Base-by-base conservation (phyloP, 441 rosid species). In the Jatropha podagrica region DNA sequence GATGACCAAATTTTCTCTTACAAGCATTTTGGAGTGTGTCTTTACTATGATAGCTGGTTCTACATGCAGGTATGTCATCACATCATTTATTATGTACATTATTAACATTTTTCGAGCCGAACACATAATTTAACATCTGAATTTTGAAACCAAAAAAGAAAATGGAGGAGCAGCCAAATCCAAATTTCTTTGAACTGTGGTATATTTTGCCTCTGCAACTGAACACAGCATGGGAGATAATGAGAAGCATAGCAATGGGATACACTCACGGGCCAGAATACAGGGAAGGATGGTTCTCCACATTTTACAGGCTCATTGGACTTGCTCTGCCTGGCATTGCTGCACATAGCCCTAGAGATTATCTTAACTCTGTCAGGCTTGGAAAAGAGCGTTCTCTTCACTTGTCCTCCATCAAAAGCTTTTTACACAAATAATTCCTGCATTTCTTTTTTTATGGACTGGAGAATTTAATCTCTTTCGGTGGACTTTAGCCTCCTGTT, bases 351-450 rank as follows among this genome's bases (percentile, higher is more conserved):
- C 63, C 38, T 26, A 11, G 14, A 26, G 38, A 59, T 26, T 59
- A 58, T 26, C 38, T 59, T 4, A 26, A 59, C 14, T 59, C 63
- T 9, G 14, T 59, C 37, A 59, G 63, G 83, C 91, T 92, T 70
- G 90, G 92, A 82, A 86, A 78, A 63, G 77, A 60, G 52, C 49
- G 15, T 48, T 0, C 15, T 48, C 14, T 15, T 48, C 52, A 48
- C 15, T 3, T 48, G 3, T 48, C 52, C 52, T 48, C 1, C 14
- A 48, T 48, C 52, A 48, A 48, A 48, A 48, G 14, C 52, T 48
- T 48, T 15, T 48, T 48, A 48, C 52, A 48, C 52, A 48, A 48
- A 48, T 12, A 48, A 48, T 48, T 3, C 9, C 52, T 48, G 52
- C 49, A 46, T 1, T 11, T 2, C 51, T 7, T 48, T 46, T 6